Evolutionary conservation across 1,284 basidiomycete genomes (phyloP).

Genomic region (Ganoderma resinaceum): DNA sequence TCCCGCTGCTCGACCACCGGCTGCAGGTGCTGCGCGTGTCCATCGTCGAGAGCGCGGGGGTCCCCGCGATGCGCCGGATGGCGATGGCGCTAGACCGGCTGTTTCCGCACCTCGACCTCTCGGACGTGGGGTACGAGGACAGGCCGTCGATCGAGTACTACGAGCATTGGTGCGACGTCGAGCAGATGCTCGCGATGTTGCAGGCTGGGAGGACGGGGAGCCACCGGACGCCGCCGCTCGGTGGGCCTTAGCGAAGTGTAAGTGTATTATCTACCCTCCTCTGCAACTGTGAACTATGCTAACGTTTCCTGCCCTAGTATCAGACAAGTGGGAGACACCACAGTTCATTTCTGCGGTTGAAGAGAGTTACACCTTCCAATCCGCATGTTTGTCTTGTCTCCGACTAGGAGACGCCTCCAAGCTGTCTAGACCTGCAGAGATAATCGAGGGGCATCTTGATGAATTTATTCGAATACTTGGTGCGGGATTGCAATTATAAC

Average conservation of each 20-base stretch:
- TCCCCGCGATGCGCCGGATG: slow-evolving; percentile 1
- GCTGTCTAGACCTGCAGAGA: too few species aligned
- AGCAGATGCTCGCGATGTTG: slow-evolving; percentile 13
- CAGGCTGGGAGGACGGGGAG: background rate
- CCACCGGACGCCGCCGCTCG: slow-evolving; percentile 3
- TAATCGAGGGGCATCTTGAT: too few species aligned
- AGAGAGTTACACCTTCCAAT: too few species aligned
- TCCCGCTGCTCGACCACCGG: slow-evolving; percentile 8
- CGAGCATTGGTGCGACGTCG: slow-evolving; percentile 13
- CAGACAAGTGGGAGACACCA: too few species aligned
- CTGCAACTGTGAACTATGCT: background rate
- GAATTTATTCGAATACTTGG: too few species aligned
- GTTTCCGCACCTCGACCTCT: slow-evolving; percentile 15
- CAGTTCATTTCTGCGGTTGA: too few species aligned
- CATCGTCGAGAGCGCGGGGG: slow-evolving; percentile 1
- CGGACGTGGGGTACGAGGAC: slow-evolving; percentile 10
- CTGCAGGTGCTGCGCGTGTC: slow-evolving; percentile 8
- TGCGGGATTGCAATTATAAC: too few species aligned
- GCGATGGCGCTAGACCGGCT: slow-evolving; percentile 15
- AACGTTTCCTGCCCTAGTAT: background rate
- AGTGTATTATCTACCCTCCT: background rate
- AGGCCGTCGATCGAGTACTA: background rate
- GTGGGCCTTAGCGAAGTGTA: background rate
- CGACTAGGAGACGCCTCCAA: too few species aligned
- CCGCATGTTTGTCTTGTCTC: too few species aligned